These are phyloP conservation scores for Aphanocladium album DNA, from an alignment of 2,329 filamentous ascomycete genomes.

Conservation along the genomic window DNA sequence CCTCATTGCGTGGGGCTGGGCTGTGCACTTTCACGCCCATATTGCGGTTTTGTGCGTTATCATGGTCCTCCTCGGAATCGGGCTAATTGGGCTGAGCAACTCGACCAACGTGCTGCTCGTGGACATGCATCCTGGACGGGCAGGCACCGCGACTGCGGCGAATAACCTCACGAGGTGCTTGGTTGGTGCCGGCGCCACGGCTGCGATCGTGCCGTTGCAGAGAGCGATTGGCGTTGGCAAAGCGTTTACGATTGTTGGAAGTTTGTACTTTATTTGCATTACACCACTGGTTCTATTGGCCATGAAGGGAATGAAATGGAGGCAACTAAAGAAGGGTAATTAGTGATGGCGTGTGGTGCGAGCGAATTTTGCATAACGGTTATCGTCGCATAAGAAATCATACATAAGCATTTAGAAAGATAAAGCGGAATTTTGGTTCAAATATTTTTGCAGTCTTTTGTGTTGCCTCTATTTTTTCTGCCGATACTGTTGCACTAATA, in stretches of 20 bases:
- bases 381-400: not conserved
- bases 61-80: constrained; percentile 41
- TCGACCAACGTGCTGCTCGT: constrained; percentile 48
- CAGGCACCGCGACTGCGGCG: constrained; percentile 50
- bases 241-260: constrained; percentile 44
- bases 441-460: not conserved
- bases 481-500: not conserved
- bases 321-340: constrained; percentile 26
- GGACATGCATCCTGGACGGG: constrained; percentile 49
- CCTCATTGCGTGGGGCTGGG: constrained; percentile 49
- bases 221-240: constrained; percentile 46
- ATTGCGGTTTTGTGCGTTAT: constrained; percentile 44
- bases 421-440: not conserved
- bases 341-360: not conserved
- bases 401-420: not conserved
- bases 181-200: constrained; percentile 48
- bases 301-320: constrained; percentile 39
- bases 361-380: not conserved
- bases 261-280: constrained; percentile 35
- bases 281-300: constrained; percentile 38
- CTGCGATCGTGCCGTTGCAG: constrained; percentile 48
- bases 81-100: constrained; percentile 51
- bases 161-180: constrained; percentile 53
- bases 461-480: not conserved
- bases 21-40: constrained; percentile 35